Evolutionary conservation across 768 basidiomycete genomes (phyloP).

Genomic region (Clitopilus passeckerianus): DNA sequence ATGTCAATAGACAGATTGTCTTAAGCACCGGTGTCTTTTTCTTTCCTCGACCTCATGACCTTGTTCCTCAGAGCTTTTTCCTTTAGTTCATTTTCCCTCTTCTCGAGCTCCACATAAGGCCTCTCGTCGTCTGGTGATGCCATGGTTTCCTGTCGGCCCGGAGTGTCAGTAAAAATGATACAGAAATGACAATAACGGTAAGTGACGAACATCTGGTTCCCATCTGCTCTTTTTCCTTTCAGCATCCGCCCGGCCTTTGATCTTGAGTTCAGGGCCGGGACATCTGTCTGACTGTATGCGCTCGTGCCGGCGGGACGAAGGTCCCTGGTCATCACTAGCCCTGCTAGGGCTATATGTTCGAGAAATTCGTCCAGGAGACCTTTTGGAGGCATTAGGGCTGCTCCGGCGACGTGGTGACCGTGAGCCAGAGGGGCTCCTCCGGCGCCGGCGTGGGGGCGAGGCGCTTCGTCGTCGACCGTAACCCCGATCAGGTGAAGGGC

Average conservation of each 20-base stretch:
- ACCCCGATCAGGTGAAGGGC: slow-evolving; percentile 29
- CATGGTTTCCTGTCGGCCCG: not conserved
- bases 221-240: slow-evolving; percentile 51
- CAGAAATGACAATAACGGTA: not conserved
- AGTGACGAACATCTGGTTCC: slow-evolving; percentile 29
- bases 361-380: slow-evolving; percentile 10
- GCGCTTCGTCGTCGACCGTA: slow-evolving; percentile 33
- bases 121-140: slow-evolving; percentile 17
- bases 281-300: slow-evolving; percentile 26
- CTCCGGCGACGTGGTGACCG: slow-evolving; percentile 26
- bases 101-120: slow-evolving; percentile 46
- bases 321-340: slow-evolving; percentile 12
- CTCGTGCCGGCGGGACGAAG: slow-evolving; percentile 10
- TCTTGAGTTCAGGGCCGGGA: slow-evolving; percentile 55
- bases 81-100: slow-evolving; percentile 74
- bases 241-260: slow-evolving; percentile 65
- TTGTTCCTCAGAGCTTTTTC: slow-evolving; percentile 81
- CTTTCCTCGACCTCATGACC: slow-evolving; percentile 67
- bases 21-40: slow-evolving; percentile 15
- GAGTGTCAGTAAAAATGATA: not conserved
- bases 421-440: slow-evolving; percentile 20
- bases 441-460: slow-evolving; percentile 19
- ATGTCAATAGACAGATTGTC: slow-evolving; percentile 10
- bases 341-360: slow-evolving; percentile 13
- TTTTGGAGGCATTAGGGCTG: slow-evolving; percentile 19